Evolutionary conservation across 768 basidiomycete species (phyloP).

Genomic region (Suillus placidus): DNA sequence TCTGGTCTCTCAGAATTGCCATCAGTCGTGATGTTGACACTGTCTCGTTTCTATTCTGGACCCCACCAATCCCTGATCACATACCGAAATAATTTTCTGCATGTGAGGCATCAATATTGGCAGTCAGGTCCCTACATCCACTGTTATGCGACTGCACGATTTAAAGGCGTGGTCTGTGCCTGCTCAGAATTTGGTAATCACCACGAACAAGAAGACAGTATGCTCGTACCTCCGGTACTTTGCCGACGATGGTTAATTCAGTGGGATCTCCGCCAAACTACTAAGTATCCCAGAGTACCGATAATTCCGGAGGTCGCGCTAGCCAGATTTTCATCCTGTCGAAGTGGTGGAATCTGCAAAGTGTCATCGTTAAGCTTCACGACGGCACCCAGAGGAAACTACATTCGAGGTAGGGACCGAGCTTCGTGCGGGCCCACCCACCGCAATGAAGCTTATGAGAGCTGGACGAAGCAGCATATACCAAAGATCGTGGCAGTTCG

Average conservation of each 20-base stretch:
- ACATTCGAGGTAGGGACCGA: not conserved
- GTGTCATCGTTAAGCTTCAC: not conserved
- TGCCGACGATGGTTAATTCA: constrained; percentile 40
- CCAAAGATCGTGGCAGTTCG: not conserved
- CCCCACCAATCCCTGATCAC: not conserved
- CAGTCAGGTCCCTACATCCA: constrained; percentile 42
- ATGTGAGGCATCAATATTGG: constrained; percentile 16
- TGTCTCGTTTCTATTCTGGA: not conserved
- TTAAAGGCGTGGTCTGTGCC: constrained; percentile 41
- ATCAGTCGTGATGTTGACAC: not conserved
- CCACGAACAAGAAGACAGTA: constrained; percentile 48
- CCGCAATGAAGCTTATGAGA: not conserved
- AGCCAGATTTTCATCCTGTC: not conserved
- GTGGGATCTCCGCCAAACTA: constrained; percentile 39
- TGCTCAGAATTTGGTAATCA: constrained; percentile 33
- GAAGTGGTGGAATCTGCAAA: not conserved
- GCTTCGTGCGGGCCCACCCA: not conserved
- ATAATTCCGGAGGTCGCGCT: not conserved
- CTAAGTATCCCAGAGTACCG: not conserved
- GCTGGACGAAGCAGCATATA: not conserved
- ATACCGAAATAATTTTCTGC: constrained; percentile 37
- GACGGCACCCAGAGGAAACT: not conserved
- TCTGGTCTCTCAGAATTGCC: not conserved
- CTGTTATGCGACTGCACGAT: constrained; percentile 44
- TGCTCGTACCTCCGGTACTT: constrained; percentile 48